Percentiles rank a stretch among this genome's conserved stretches.
Conservation (phyloP, 2,329 filamentous ascomycete genomes). For the Ilyonectria mors-panacis region DNA sequence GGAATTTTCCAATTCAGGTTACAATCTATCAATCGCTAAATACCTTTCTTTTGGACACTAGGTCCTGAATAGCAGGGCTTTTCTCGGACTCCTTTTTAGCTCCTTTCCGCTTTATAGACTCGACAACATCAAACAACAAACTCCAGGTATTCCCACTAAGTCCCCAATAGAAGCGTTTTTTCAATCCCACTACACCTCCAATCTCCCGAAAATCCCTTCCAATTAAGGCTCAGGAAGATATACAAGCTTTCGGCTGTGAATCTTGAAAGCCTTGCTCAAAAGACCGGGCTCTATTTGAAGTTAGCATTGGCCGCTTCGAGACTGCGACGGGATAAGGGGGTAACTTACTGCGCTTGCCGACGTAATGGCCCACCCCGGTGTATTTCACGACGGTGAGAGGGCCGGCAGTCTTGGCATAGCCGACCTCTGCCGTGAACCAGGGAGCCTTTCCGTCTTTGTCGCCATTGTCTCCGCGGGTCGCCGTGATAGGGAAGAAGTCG, state of each 20-base stretch:
- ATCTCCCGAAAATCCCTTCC: no score
- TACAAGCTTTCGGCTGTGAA: neutral
- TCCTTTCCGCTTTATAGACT: no score
- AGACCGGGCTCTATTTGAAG: neutral
- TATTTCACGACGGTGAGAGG: neutral
- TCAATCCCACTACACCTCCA: no score
- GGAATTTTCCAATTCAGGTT: no score
- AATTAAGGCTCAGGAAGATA: neutral
- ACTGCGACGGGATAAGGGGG: neutral
- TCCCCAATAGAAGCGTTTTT: no score
- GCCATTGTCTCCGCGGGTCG: neutral
- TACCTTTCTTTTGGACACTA: no score
- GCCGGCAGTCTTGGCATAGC: neutral
- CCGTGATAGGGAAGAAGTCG: neutral
- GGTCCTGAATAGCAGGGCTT: no score
- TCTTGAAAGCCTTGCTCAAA: neutral
- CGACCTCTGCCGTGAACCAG: neutral
- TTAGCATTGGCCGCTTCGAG: neutral
- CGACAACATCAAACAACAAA: no score
- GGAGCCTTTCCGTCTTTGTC: no score
- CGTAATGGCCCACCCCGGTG: slow-evolving; percentile 1
- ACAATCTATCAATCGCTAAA: no score
- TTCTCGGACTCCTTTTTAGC: no score
- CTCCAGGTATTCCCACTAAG: no score
- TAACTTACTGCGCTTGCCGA: slow-evolving; percentile 7